Conservation (phyloP, 495 filamentous ascomycete species). For the Tuber indicum region DNA sequence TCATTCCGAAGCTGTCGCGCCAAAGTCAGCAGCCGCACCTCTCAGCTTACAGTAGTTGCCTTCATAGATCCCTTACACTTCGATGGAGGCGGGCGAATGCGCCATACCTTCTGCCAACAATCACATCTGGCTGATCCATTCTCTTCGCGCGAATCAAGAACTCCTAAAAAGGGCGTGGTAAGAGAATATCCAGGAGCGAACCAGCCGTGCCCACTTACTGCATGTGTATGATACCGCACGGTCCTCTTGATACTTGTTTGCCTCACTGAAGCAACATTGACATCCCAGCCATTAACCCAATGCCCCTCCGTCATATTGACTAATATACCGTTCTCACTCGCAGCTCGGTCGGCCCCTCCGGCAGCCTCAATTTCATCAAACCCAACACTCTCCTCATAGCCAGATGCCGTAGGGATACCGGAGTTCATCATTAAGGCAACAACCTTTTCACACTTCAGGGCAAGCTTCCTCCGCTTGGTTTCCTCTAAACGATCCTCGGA, state of each 20-base stretch:
- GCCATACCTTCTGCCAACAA: conserved; percentile 78
- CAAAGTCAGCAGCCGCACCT: conserved; percentile 70
- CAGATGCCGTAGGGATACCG: conserved; percentile 87
- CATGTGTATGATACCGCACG: conserved; percentile 83
- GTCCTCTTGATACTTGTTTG: conserved; percentile 75
- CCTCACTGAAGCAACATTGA: conserved; percentile 89
- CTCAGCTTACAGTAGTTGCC: conserved; percentile 60
- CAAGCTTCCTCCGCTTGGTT: conserved; percentile 88
- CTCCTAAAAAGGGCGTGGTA: conserved; percentile 53
- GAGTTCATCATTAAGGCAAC: conserved; percentile 99
- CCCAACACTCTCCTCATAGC: conserved; percentile 91
- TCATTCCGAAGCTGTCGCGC: conserved; percentile 70
- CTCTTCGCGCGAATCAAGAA: conserved; percentile 79
- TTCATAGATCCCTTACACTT: conserved; percentile 25
- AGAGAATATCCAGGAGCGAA: not conserved
- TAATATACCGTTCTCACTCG: conserved; percentile 79
- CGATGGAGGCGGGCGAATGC: conserved; percentile 78
- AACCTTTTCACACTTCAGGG: conserved; percentile 85
- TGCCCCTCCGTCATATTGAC: conserved; percentile 83
- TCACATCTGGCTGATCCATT: conserved; percentile 61
- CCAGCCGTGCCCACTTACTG: conserved; percentile 54
- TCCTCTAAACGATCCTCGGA: conserved; percentile 94
- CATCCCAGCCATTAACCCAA: conserved; percentile 89
- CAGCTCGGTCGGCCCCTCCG: conserved; percentile 68
- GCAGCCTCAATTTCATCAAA: conserved; percentile 90